Conservation (phyloP, 345 rosid genomes). For the Odontarrhena argentea region DNA sequence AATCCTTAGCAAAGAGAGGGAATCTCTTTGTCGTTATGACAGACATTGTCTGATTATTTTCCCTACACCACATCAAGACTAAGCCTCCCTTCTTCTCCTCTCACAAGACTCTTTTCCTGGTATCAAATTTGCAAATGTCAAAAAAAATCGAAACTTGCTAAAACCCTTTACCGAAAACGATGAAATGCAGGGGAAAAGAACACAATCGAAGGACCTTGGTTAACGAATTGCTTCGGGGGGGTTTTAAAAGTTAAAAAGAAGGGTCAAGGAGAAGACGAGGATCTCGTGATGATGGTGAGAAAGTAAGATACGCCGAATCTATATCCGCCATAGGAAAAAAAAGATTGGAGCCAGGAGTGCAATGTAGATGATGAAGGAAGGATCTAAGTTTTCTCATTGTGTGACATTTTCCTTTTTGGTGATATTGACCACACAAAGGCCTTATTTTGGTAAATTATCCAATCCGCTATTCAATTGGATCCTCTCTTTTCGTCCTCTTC, state of each 20-base stretch:
- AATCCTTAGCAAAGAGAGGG: slow-evolving; percentile 66
- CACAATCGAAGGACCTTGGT: neutral
- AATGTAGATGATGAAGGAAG: slow-evolving; percentile 25
- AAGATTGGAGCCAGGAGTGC: neutral
- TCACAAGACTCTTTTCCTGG: neutral
- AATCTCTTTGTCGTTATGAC: slow-evolving; percentile 51
- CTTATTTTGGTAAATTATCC: slow-evolving; percentile 28
- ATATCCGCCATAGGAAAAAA: neutral
- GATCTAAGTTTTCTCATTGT: neutral
- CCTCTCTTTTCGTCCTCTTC: slow-evolving; percentile 7
- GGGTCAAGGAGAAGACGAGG: slow-evolving; percentile 27
- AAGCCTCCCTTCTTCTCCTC: neutral
- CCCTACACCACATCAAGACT: neutral
- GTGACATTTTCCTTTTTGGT: neutral
- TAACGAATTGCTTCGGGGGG: too few relatives aligned
- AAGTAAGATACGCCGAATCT: slow-evolving; percentile 25
- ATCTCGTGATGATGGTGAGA: slow-evolving; percentile 28
- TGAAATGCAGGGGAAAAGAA: neutral
- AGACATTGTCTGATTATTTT: slow-evolving; percentile 21
- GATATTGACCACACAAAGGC: slow-evolving; percentile 25
- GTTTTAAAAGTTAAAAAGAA: slow-evolving; percentile 11
- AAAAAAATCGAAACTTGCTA: neutral
- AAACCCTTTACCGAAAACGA: neutral
- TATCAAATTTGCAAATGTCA: slow-evolving; percentile 6
- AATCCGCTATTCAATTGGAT: slow-evolving; percentile 30